Evolutionary conservation across 441 rosid genomes (phyloP).

Genomic region (Adansonia rubrostipa): DNA sequence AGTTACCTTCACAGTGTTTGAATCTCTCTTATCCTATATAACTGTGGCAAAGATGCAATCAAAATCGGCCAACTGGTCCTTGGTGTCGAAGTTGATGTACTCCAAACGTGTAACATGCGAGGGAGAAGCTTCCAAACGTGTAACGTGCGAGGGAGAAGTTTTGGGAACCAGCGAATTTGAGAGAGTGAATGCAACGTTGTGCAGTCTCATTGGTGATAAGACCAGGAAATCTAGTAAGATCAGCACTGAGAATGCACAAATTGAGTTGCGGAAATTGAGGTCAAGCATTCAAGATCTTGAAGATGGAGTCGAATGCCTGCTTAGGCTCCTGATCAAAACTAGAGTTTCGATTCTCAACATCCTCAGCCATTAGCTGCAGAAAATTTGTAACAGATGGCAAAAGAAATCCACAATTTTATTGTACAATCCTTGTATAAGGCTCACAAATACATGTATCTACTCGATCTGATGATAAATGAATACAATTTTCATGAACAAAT

Average conservation of each 20-base stretch:
- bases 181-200: conserved; percentile 31
- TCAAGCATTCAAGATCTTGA: conserved; percentile 24
- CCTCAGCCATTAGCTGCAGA: conserved; percentile 12
- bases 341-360: conserved; percentile 25
- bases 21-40: conserved; percentile 20
- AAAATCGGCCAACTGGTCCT: conserved; percentile 11
- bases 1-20: neutral
- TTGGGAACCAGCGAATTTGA: conserved; percentile 30
- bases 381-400: too few species aligned
- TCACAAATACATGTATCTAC: too few species aligned
- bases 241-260: conserved; percentile 4
- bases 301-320: conserved; percentile 24
- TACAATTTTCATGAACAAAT: too few species aligned
- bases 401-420: too few species aligned
- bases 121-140: neutral
- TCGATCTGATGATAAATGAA: too few species aligned
- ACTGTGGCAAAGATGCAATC: neutral
- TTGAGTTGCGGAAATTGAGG: conserved; percentile 15
- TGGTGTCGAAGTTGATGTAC: conserved; percentile 20
- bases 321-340: conserved; percentile 25
- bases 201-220: conserved; percentile 23
- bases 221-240: neutral
- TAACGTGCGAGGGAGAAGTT: neutral
- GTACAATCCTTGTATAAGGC: too few species aligned
- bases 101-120: neutral